Conservation (phyloP, 192 early-diverging fungal genomes). For the Mortierella claussenii region DNA sequence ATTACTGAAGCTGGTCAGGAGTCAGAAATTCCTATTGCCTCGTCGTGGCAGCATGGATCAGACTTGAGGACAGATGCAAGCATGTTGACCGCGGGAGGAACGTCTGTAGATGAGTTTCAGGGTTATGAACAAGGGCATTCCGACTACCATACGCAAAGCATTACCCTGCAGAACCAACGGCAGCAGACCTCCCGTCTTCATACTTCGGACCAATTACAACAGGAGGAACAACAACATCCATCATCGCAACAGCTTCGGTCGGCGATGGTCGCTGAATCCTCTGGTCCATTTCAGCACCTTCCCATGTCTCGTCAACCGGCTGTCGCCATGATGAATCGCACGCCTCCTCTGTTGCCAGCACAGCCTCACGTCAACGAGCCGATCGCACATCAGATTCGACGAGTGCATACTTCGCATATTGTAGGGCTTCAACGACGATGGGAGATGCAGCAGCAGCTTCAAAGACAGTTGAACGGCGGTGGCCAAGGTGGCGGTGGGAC, state of each 20-base stretch:
- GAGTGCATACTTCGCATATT: slow-evolving; percentile 14
- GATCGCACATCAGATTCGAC: slow-evolving; percentile 30
- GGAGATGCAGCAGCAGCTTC: slow-evolving; percentile 12
- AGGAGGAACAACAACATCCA: slow-evolving; percentile 2
- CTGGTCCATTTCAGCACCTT: background rate
- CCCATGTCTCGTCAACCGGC: slow-evolving; percentile 6
- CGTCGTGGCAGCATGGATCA: too few species aligned
- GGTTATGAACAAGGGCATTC: slow-evolving; percentile 44
- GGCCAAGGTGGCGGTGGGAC: background rate
- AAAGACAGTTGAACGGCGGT: background rate
- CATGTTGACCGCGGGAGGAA: too few species aligned
- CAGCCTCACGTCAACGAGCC: slow-evolving; percentile 28
- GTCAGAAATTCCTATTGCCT: too few species aligned
- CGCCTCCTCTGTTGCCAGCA: slow-evolving; percentile 11
- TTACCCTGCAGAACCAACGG: background rate
- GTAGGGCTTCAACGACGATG: slow-evolving; percentile 15
- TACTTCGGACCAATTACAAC: background rate
- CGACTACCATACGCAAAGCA: slow-evolving; percentile 22
- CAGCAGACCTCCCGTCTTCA: too few species aligned
- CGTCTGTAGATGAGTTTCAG: slow-evolving; percentile 13
- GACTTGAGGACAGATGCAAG: too few species aligned
- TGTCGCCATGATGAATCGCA: slow-evolving; percentile 24
- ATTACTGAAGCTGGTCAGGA: too few species aligned
- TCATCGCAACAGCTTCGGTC: background rate
- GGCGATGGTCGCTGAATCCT: too few species aligned